phyloP scores from a whole-genome alignment of 2,329 filamentous ascomycete species.

The Ramichloridium luteum region DNA sequence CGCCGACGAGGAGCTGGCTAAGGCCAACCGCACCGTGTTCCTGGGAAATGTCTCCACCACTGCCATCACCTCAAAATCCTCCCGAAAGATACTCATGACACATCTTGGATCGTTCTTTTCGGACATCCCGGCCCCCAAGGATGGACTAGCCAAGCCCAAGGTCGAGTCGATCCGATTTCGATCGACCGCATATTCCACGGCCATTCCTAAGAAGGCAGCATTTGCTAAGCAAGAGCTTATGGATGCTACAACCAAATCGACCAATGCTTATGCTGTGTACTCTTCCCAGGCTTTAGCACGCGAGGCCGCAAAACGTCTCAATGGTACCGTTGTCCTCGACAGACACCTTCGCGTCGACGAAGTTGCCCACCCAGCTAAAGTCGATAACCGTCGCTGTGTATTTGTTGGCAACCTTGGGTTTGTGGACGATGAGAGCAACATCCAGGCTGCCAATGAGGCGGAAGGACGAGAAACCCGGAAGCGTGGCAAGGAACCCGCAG shows the following conservation, averaged over 20 bases:
- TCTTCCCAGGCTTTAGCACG: slow-evolving; percentile 62
- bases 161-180: slow-evolving; percentile 89
- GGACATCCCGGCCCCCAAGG: slow-evolving; percentile 34
- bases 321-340: slow-evolving; percentile 71
- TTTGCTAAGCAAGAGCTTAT: slow-evolving; percentile 85
- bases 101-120: slow-evolving; percentile 68
- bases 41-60: slow-evolving; percentile 77
- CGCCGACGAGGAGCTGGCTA: slow-evolving; percentile 55
- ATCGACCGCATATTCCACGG: slow-evolving; percentile 72
- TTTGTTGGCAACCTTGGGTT: slow-evolving; percentile 96
- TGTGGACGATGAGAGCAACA: slow-evolving; percentile 74
- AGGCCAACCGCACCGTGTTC: slow-evolving; percentile 82
- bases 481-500: slow-evolving; percentile 60
- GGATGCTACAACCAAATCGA: slow-evolving; percentile 80
- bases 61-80: slow-evolving; percentile 69
- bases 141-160: slow-evolving; percentile 47
- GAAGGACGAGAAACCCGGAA: slow-evolving; percentile 50
- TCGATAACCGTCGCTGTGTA: slow-evolving; percentile 79
- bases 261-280: slow-evolving; percentile 91
- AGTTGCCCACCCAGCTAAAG: slow-evolving; percentile 71
- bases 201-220: slow-evolving; percentile 84
- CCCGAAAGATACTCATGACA: slow-evolving; percentile 62
- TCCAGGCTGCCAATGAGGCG: slow-evolving; percentile 49
- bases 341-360: slow-evolving; percentile 85
- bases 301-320: slow-evolving; percentile 63